A percentile compares a stretch with the other conserved stretches of the same genome.
Evolutionary conservation across 768 basidiomycete species (phyloP).

Genomic region (Kwoniella sp.): DNA sequence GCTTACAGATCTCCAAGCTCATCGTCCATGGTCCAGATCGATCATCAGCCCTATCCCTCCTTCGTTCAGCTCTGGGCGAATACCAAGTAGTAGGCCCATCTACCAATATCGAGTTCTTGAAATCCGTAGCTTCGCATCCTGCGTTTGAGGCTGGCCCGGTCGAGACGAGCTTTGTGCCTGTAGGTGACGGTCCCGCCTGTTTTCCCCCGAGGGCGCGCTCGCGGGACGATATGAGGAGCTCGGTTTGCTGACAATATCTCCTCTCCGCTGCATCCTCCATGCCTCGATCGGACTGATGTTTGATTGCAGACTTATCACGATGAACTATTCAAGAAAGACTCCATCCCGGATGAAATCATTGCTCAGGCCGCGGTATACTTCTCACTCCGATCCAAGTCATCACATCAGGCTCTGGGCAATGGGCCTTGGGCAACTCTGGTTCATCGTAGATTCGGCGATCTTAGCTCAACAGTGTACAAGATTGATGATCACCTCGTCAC

Average conservation of each 20-base stretch:
- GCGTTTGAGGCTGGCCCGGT: conserved; percentile 78
- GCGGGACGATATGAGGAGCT: too few relatives aligned
- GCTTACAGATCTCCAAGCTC: conserved; percentile 59
- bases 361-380: conserved; percentile 80
- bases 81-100: conserved; percentile 89
- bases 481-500: conserved; percentile 63
- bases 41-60: conserved; percentile 75
- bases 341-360: conserved; percentile 67
- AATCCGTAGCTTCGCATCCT: conserved; percentile 71
- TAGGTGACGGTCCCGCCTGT: too few relatives aligned
- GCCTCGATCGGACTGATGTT: too few relatives aligned
- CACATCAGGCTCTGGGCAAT: conserved; percentile 9
- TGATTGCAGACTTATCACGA: conserved; percentile 84
- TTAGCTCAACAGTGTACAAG: conserved; percentile 60
- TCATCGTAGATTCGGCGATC: conserved; percentile 77
- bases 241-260: too few relatives aligned
- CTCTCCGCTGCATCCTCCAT: too few relatives aligned
- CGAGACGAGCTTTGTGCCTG: conserved; percentile 89
- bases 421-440: conserved; percentile 70
- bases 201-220: too few relatives aligned
- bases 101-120: conserved; percentile 87
- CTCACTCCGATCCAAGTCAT: conserved; percentile 1
- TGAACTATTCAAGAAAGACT: conserved; percentile 72
- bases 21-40: conserved; percentile 84
- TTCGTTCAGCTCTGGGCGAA: conserved; percentile 78